Evolutionary conservation across 179 eudicot genomes (phyloP).

Genomic region (Spergularia azorica): DNA sequence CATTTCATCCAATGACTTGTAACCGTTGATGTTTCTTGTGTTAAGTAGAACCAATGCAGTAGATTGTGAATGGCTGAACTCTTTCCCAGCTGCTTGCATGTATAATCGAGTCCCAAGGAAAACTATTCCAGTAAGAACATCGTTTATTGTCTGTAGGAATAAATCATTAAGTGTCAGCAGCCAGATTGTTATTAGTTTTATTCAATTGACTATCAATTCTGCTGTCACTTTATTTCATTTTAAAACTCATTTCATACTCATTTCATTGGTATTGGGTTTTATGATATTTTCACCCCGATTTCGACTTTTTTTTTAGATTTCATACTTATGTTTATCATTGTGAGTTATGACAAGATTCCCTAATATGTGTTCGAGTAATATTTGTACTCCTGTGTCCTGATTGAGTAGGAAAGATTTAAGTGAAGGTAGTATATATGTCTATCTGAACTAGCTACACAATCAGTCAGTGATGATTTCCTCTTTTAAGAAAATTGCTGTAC

Average conservation of each 20-base stretch:
- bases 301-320: not conserved
- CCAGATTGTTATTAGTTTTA: not conserved
- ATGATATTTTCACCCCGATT: not conserved
- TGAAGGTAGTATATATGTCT: not conserved
- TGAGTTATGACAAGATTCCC: not conserved
- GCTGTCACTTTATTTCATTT: not conserved
- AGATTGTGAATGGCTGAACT: constrained; percentile 34
- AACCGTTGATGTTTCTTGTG: constrained; percentile 66
- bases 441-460: not conserved
- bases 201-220: not conserved
- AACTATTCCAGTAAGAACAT: constrained; percentile 65
- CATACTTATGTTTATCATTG: not conserved
- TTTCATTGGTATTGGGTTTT: not conserved
- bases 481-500: not conserved
- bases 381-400: not conserved
- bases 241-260: constrained; percentile 1
- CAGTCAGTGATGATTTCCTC: not conserved
- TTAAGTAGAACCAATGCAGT: constrained; percentile 86
- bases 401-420: not conserved
- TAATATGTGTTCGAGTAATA: not conserved
- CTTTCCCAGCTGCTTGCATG: constrained; percentile 51
- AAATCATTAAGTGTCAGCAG: constrained; percentile 10
- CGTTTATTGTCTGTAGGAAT: constrained; percentile 65
- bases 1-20: constrained; percentile 75
- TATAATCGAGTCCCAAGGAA: constrained; percentile 67